Evolutionary conservation across 192 early-diverging fungal species (phyloP).

Genomic region (Entomortierella beljakovae): DNA sequence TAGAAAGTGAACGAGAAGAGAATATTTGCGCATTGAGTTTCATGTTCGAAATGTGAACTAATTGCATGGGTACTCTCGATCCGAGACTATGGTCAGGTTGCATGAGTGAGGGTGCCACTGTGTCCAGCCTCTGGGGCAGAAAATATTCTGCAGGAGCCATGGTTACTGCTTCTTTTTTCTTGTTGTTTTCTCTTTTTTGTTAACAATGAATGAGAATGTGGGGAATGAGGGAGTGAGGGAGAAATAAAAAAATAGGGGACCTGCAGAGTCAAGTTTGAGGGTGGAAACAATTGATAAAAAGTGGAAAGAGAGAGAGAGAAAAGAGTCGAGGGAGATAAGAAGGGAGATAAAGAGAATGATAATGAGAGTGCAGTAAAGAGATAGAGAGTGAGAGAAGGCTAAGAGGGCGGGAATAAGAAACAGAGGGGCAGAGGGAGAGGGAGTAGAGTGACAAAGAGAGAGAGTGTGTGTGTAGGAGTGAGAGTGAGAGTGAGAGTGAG

Average conservation of each 20-base stretch:
- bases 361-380: background rate
- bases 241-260: too few species aligned
- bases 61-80: conserved; percentile 30
- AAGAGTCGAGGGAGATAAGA: background rate
- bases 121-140: background rate
- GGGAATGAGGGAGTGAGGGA: background rate
- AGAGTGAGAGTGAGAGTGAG: conserved; percentile 8
- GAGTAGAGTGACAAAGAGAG: background rate
- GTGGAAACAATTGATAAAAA: too few species aligned
- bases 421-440: background rate
- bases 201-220: too few species aligned
- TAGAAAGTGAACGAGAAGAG: conserved; percentile 29
- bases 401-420: background rate
- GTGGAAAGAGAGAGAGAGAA: background rate
- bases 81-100: conserved; percentile 22
- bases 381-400: background rate
- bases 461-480: background rate
- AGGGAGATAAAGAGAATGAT: background rate
- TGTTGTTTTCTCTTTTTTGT: background rate
- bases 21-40: conserved; percentile 40
- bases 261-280: too few species aligned
- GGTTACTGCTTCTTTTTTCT: background rate
- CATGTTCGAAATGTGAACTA: conserved; percentile 35
- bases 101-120: conserved; percentile 24
- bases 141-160: conserved; percentile 3